Conservation (phyloP, 2,329 filamentous ascomycete genomes). For the Aureobasidium sp. region DNA sequence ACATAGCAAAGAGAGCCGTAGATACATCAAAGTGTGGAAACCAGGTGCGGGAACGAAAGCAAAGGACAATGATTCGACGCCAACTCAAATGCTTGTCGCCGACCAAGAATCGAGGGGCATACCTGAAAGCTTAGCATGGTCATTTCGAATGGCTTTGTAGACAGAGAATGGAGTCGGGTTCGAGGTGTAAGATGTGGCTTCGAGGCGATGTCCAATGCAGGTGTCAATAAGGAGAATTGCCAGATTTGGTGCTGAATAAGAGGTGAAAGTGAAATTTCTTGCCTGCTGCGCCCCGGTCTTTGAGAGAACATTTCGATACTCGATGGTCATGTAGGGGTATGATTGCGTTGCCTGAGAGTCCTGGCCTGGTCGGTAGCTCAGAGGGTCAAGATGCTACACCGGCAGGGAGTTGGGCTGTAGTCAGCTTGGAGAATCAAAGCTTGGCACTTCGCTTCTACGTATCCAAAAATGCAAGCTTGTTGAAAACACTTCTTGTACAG, state of each 20-base stretch:
- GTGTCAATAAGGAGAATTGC: conserved; percentile 19
- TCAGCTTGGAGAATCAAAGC: background rate
- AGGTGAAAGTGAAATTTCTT: conserved; percentile 6
- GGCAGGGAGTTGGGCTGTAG: background rate
- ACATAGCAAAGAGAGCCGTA: background rate
- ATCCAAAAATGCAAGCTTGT: background rate
- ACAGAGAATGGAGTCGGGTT: background rate
- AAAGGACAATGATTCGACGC: background rate
- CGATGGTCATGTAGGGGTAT: background rate
- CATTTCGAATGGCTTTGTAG: conserved; percentile 1
- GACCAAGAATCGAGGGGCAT: conserved; percentile 5
- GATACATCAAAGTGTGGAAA: background rate
- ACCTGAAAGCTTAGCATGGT: background rate
- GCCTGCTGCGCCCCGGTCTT: too few relatives aligned
- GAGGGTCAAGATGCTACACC: background rate
- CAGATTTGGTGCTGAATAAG: conserved; percentile 20
- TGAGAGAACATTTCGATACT: background rate
- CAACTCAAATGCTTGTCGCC: background rate
- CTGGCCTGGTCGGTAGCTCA: background rate
- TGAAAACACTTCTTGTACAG: background rate
- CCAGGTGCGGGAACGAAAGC: background rate
- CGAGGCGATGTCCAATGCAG: conserved; percentile 14
- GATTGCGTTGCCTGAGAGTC: background rate
- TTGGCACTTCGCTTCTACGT: background rate
- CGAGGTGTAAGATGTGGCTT: background rate